Conservation (phyloP, 768 basidiomycete genomes). For the Kondoa subrosea region DNA sequence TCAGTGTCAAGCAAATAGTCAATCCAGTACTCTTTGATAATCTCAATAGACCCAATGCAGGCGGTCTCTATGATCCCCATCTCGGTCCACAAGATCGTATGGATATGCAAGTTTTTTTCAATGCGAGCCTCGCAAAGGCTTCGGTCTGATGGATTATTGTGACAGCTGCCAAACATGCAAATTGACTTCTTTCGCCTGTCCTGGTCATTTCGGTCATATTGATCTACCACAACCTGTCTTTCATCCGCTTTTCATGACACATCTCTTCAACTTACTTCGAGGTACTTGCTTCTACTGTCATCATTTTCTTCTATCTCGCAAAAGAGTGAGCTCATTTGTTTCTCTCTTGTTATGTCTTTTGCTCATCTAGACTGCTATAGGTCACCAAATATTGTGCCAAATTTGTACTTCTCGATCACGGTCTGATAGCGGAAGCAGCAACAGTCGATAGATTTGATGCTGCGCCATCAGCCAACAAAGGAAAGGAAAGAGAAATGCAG, state of each 20-base stretch:
- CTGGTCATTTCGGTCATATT: constrained; percentile 96
- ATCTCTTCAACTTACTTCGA: constrained; percentile 71
- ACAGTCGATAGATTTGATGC: constrained; percentile 48
- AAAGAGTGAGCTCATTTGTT: constrained; percentile 31
- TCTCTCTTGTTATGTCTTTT: neutral
- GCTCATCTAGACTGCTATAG: constrained; percentile 34
- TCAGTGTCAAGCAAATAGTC: constrained; percentile 93
- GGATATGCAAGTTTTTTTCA: constrained; percentile 58
- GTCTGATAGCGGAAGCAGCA: constrained; percentile 65
- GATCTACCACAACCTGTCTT: constrained; percentile 88
- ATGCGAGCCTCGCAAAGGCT: constrained; percentile 3
- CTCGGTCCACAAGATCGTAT: constrained; percentile 74
- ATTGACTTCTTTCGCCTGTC: constrained; percentile 82
- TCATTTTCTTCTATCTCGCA: constrained; percentile 59
- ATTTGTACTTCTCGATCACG: constrained; percentile 70
- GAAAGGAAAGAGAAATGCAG: constrained; percentile 36
- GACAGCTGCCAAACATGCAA: constrained; percentile 80
- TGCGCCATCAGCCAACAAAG: constrained; percentile 21
- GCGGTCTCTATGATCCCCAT: constrained; percentile 87
- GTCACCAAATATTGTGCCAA: constrained; percentile 69
- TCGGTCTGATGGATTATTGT: constrained; percentile 5
- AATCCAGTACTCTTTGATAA: constrained; percentile 88
- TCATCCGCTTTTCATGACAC: constrained; percentile 86
- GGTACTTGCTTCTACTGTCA: constrained; percentile 89
- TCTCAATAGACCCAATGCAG: constrained; percentile 72